These are phyloP conservation scores for Russula lepida DNA, from an alignment of 768 basidiomycete species.

Conservation along the genomic window DNA sequence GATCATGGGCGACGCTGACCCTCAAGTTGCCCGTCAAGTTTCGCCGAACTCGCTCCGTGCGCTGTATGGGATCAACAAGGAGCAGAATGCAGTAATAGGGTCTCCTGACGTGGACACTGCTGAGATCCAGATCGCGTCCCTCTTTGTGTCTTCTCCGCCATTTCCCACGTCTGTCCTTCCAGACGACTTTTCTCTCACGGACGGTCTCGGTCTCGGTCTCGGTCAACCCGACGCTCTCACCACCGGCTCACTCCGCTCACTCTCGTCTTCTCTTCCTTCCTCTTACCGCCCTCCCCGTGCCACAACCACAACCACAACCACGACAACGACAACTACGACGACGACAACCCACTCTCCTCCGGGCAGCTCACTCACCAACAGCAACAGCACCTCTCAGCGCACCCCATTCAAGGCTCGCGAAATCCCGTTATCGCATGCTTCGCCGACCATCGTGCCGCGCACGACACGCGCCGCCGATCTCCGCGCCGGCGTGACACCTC, in stretches of 20 bases:
- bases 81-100: constrained; percentile 66
- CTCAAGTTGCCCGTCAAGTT: constrained; percentile 43
- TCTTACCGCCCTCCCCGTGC: constrained; percentile 20
- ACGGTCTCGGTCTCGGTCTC: constrained; percentile 1
- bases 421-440: constrained; percentile 49
- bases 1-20: constrained; percentile 64
- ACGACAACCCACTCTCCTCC: constrained; percentile 28
- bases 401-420: constrained; percentile 56
- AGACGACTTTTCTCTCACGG: constrained; percentile 31
- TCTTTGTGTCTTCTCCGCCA: constrained; percentile 78
- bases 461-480: constrained; percentile 68
- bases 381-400: constrained; percentile 40
- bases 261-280: constrained; percentile 41
- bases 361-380: constrained; percentile 34
- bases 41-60: constrained; percentile 65
- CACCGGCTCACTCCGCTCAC: constrained; percentile 32
- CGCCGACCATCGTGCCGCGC: constrained; percentile 69
- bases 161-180: constrained; percentile 65
- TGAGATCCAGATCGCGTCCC: constrained; percentile 66
- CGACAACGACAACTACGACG: not conserved
- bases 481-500: constrained; percentile 49
- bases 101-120: constrained; percentile 59
- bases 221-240: constrained; percentile 11
- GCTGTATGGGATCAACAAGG: constrained; percentile 46
- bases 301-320: constrained; percentile 16